Base-by-base conservation (phyloP, 257 asterid species). In the Linderniella brevidens region DNA sequence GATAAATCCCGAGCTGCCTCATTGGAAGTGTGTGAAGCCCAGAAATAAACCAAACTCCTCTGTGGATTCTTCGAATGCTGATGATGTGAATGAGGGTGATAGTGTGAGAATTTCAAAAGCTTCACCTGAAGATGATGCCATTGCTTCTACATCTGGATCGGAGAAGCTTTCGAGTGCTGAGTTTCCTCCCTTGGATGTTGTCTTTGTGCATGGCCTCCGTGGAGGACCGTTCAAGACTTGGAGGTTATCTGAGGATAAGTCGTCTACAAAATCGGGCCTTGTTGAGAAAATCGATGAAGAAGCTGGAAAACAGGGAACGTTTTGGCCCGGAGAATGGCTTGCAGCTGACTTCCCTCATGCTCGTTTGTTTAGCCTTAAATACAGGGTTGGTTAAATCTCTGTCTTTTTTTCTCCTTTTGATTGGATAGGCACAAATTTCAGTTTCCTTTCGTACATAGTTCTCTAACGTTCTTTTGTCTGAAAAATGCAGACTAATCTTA, bases 291-390 rank as follows among this genome's bases (percentile, higher is more conserved):
- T 90, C 69, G 99, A 90, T 43, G 93, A 81, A 73, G 99, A 90
- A 63, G 96, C 96, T 44, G 99, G 99, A 52, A 81, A 72, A 63
- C 82, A 75, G 50, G 99, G 99, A 67, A 78, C 99, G 50, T 85
- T 90, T 56, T 90, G 99, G 99, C 99, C 99, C 14, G 94, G 83
- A 55, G 96, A 85, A 63, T 90, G 99, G 99, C 94, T 90, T 63
- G 70, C 93, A 50, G 76, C 74, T 64, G 99, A 90, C 69, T 85
- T 81, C 54, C 93, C 99, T 61, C 72, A 73, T 66, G 99, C 99
- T 10, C 94, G 99, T 44, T 62, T 85, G 62, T 85, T 85, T 71
- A 90, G 86, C 69, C 75, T 90, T 63, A 81, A 70, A 67, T 90
- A 90, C 79, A 90, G 79, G 99, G 98, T 84, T 54, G 35, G 59